Evolutionary conservation across 495 filamentous ascomycete genomes (phyloP).

Genomic region (Penicillium daleae): DNA sequence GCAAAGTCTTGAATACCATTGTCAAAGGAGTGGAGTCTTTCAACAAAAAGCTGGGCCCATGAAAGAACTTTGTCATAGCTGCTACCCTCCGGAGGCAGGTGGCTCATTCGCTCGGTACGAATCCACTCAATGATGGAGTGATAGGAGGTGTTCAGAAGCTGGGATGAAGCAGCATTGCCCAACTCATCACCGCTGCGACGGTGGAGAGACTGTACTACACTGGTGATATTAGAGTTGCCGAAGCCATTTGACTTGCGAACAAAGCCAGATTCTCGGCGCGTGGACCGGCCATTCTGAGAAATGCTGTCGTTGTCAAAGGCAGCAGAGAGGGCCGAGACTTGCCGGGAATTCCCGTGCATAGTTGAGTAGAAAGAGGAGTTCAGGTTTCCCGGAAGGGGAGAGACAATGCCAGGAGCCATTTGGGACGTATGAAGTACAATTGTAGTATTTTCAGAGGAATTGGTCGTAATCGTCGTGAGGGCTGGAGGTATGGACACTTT

Average conservation of each 20-base stretch:
- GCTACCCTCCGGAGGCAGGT: slow-evolving; percentile 43
- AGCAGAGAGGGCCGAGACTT: slow-evolving; percentile 27
- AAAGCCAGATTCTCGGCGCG: slow-evolving; percentile 23
- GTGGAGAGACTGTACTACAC: slow-evolving; percentile 30
- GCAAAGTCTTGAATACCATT: slow-evolving; percentile 36
- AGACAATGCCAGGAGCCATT: slow-evolving; percentile 32
- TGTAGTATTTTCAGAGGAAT: neutral
- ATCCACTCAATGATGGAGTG: slow-evolving; percentile 36
- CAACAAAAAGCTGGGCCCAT: slow-evolving; percentile 37
- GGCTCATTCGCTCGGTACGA: slow-evolving; percentile 38
- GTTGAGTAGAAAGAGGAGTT: slow-evolving; percentile 25
- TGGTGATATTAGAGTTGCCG: slow-evolving; percentile 29
- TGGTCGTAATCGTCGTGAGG: slow-evolving; percentile 1
- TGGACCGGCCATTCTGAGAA: slow-evolving; percentile 29
- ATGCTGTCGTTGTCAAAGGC: slow-evolving; percentile 30
- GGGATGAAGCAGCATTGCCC: slow-evolving; percentile 19
- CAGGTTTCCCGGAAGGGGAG: slow-evolving; percentile 28
- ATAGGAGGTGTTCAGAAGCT: slow-evolving; percentile 30
- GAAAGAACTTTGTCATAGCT: slow-evolving; percentile 43
- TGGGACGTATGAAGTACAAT: slow-evolving; percentile 7
- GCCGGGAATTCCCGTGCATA: slow-evolving; percentile 21
- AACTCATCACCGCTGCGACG: slow-evolving; percentile 34
- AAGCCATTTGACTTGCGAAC: slow-evolving; percentile 28
- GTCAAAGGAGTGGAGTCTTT: slow-evolving; percentile 41
- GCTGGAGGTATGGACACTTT: slow-evolving; percentile 16